Conservation (phyloP, 352 stramenopile species). For the Phytophthora cactorum region DNA sequence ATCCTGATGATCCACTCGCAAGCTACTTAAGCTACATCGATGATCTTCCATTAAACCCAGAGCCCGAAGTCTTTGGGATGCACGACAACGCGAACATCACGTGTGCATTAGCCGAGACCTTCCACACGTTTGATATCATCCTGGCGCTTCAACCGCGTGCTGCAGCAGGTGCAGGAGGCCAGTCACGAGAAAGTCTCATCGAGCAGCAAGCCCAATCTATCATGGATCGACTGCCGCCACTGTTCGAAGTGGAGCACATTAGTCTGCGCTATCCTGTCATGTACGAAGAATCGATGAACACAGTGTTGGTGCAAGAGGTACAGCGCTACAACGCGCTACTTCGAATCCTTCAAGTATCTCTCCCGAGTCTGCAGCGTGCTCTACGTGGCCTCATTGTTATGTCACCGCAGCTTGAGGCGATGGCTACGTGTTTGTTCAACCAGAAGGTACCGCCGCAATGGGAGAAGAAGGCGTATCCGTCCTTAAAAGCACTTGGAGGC, state of each 20-base stretch:
- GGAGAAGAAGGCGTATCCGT: constrained; percentile 91
- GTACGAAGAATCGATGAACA: constrained; percentile 97
- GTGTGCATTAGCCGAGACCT: constrained; percentile 90
- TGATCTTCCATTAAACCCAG: constrained; percentile 88
- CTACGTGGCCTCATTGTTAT: constrained; percentile 88
- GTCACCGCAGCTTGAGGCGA: constrained; percentile 85
- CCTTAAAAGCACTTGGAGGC: constrained; percentile 86
- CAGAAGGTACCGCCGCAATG: constrained; percentile 90
- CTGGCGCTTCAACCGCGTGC: constrained; percentile 80
- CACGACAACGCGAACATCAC: constrained; percentile 95
- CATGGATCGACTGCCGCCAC: constrained; percentile 56
- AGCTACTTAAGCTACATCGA: constrained; percentile 96
- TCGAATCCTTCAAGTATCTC: constrained; percentile 63
- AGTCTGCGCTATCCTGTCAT: constrained; percentile 87
- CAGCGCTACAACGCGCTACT: constrained; percentile 88
- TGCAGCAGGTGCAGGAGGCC: constrained; percentile 58
- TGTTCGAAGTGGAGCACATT: constrained; percentile 85
- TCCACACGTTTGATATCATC: constrained; percentile 89
- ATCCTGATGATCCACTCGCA: constrained; percentile 68
- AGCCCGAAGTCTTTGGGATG: constrained; percentile 94
- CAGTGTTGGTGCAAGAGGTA: constrained; percentile 90
- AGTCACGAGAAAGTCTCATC: constrained; percentile 84
- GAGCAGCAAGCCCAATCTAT: constrained; percentile 76
- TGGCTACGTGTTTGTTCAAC: constrained; percentile 88
- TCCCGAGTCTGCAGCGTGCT: constrained; percentile 73